Conservation (phyloP, 2,329 filamentous ascomycete species). For the Beauveria varroae region DNA sequence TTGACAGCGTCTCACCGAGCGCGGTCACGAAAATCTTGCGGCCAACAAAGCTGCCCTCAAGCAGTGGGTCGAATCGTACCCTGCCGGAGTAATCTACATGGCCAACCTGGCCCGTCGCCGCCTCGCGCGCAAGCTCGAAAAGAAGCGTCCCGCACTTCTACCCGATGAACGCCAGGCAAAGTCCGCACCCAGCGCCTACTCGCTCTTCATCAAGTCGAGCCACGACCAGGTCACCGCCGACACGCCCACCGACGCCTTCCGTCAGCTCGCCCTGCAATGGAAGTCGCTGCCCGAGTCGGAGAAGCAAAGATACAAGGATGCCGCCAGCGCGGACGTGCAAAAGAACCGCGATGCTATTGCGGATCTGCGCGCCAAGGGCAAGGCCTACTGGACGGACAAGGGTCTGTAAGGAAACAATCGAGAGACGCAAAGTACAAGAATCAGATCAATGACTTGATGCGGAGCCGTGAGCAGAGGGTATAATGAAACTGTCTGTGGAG, state of each 20-base stretch:
- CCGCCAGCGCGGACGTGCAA: constrained; percentile 15
- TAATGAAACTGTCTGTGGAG: background rate
- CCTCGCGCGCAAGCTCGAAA: constrained; percentile 30
- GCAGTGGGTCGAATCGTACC: constrained; percentile 41
- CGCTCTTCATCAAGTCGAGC: constrained; percentile 31
- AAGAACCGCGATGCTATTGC: constrained; percentile 22
- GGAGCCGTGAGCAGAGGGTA: background rate
- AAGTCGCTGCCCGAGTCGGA: constrained; percentile 32
- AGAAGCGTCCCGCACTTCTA: constrained; percentile 24
- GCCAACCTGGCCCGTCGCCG: constrained; percentile 41
- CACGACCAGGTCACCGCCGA: constrained; percentile 23
- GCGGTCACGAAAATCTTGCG: constrained; percentile 31
- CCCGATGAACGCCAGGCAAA: constrained; percentile 42
- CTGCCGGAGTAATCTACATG: constrained; percentile 30
- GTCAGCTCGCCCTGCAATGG: constrained; percentile 32
- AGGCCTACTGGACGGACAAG: constrained; percentile 16
- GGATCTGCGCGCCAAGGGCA: constrained; percentile 15
- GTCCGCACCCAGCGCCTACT: constrained; percentile 24
- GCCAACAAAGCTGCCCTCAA: constrained; percentile 33
- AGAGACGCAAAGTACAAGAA: background rate
- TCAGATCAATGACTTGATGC: background rate
- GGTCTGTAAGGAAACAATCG: background rate
- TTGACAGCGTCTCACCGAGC: constrained; percentile 28
- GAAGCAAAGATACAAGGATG: constrained; percentile 33
- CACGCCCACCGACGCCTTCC: constrained; percentile 16